phyloP scores from a whole-genome alignment of 352 stramenopile genomes.

The Phytophthora brassicae region DNA sequence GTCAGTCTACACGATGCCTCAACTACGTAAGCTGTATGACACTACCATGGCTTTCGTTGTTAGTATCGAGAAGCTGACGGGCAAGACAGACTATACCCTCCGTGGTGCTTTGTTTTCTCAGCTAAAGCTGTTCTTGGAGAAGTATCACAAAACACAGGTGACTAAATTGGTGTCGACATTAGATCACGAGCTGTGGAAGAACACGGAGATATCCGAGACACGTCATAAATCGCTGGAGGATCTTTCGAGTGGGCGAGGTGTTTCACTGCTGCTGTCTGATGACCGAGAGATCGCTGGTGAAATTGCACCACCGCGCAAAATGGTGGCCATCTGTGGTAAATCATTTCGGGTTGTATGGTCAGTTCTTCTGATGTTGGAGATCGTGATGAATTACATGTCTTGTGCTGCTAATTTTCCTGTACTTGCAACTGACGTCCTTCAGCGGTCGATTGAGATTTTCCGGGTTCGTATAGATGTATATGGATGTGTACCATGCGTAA shows the following conservation, averaged over 20 bases:
- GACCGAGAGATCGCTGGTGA: conserved; percentile 69
- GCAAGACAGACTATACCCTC: conserved; percentile 92
- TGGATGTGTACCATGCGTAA: not conserved
- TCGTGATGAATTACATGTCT: conserved; percentile 95
- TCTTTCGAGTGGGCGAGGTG: conserved; percentile 90
- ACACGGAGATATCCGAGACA: conserved; percentile 90
- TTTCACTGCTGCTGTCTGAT: conserved; percentile 69
- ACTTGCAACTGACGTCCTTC: conserved; percentile 93
- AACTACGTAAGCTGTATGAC: conserved; percentile 95
- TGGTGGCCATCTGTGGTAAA: conserved; percentile 90
- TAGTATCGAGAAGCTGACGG: conserved; percentile 90
- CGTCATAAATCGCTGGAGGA: conserved; percentile 90
- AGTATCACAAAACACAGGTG: conserved; percentile 92
- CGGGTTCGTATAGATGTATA: conserved; percentile 41
- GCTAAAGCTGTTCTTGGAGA: conserved; percentile 95
- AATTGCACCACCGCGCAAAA: conserved; percentile 69
- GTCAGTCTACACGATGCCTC: conserved; percentile 88
- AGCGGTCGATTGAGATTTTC: conserved; percentile 92
- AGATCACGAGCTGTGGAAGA: conserved; percentile 95
- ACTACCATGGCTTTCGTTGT: conserved; percentile 92
- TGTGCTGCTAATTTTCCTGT: conserved; percentile 93
- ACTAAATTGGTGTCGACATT: conserved; percentile 92
- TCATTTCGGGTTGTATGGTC: conserved; percentile 96
- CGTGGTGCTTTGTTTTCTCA: conserved; percentile 93
- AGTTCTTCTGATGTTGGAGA: conserved; percentile 94